Conservation (phyloP, 2,329 filamentous ascomycete species). For the Tolypocladium sp. region DNA sequence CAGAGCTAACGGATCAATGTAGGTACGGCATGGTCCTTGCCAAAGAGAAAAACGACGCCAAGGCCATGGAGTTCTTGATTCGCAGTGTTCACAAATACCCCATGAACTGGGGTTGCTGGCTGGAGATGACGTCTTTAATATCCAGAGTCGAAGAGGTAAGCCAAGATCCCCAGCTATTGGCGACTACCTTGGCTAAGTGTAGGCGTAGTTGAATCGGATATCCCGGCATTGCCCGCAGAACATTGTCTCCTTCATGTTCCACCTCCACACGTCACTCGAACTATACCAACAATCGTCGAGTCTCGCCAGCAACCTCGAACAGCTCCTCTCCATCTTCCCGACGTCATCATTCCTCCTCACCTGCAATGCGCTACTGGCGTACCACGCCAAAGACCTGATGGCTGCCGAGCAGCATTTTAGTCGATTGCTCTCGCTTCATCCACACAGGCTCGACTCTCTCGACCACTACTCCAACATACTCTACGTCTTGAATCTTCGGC, state of each 20-base stretch:
- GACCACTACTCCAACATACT: constrained; percentile 97
- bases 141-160: constrained; percentile 72
- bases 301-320: constrained; percentile 64
- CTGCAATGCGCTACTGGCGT: constrained; percentile 77
- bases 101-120: constrained; percentile 97
- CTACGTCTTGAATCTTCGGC: constrained; percentile 80
- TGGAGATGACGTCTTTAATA: constrained; percentile 78
- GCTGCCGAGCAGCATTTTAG: constrained; percentile 61
- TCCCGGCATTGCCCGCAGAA: constrained; percentile 72
- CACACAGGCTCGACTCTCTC: constrained; percentile 72
- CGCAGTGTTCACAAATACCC: constrained; percentile 81
- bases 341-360: constrained; percentile 83
- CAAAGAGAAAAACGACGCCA: constrained; percentile 81
- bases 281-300: constrained; percentile 77
- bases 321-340: constrained; percentile 79
- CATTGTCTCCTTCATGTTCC: constrained; percentile 89
- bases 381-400: constrained; percentile 79
- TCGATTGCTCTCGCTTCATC: constrained; percentile 67
- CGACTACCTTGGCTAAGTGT: background rate
- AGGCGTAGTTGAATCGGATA: constrained; percentile 58
- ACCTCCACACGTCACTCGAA: constrained; percentile 82
- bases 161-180: constrained; percentile 5
- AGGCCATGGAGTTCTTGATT: constrained; percentile 80
- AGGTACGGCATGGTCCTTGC: constrained; percentile 82
- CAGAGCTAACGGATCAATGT: background rate